Evolutionary conservation across 2,329 filamentous ascomycete genomes (phyloP).

Genomic region (Hymenoscyphus linearis): DNA sequence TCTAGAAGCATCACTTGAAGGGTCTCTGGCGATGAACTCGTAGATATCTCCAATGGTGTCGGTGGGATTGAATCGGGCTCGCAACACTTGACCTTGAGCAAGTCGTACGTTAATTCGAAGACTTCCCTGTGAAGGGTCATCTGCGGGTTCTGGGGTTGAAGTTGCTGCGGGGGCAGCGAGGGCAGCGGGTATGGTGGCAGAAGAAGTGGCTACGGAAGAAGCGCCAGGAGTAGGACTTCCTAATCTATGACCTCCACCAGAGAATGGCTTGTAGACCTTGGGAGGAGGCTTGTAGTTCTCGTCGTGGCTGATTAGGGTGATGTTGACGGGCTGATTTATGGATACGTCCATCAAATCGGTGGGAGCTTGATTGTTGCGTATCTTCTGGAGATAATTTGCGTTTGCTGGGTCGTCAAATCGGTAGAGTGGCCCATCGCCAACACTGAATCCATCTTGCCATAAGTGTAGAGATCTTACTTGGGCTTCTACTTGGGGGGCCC

Average conservation of each 20-base stretch:
- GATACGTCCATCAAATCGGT: slow-evolving; percentile 73
- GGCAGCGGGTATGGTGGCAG: slow-evolving; percentile 33
- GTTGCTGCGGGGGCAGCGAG: slow-evolving; percentile 32
- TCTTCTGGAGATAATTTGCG: slow-evolving; percentile 66
- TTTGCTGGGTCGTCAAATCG: slow-evolving; percentile 77
- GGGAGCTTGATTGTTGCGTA: slow-evolving; percentile 70
- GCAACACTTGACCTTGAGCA: slow-evolving; percentile 69
- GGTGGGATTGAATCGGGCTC: slow-evolving; percentile 75
- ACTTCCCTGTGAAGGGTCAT: slow-evolving; percentile 63
- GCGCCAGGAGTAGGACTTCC: slow-evolving; percentile 71
- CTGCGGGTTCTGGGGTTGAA: slow-evolving; percentile 36
- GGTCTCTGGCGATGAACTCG: slow-evolving; percentile 63
- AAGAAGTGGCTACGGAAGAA: slow-evolving; percentile 36
- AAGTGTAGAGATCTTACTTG: slow-evolving; percentile 69
- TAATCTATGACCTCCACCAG: slow-evolving; percentile 65
- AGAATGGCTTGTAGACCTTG: slow-evolving; percentile 71
- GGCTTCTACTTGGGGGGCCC: slow-evolving; percentile 28
- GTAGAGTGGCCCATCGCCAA: slow-evolving; percentile 73
- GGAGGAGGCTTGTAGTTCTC: slow-evolving; percentile 70
- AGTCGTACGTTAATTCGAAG: slow-evolving; percentile 72
- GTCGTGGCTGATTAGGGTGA: slow-evolving; percentile 67
- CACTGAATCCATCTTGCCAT: slow-evolving; percentile 80
- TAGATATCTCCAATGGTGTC: slow-evolving; percentile 77
- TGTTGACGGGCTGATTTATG: slow-evolving; percentile 69
- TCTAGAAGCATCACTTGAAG: slow-evolving; percentile 50